Evolutionary conservation across 768 basidiomycete species (phyloP), one percentile per base, ranked within the genome.

Genomic region (Boletellus ananas): DNA sequence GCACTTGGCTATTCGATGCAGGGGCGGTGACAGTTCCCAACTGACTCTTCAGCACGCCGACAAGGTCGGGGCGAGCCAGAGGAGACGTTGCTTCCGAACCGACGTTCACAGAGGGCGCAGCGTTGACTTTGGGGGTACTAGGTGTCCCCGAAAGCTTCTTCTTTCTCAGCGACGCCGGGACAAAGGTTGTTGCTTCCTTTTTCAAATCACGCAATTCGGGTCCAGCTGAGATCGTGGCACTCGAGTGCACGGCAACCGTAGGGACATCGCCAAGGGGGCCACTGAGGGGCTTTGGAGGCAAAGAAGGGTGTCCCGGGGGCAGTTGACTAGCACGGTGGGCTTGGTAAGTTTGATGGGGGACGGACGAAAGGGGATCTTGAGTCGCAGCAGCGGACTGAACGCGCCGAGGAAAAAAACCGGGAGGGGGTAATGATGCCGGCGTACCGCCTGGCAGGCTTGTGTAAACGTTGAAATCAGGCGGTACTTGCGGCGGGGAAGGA

Each of bases 111-210:
- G 74, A 72, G 10, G 87, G 87, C 2, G 87, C 87, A 9, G 87
- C 83, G 57, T 88, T 80, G 29, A 88, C 61, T 54, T 72, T 78
- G 4, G 74, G 56, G 2, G 72, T 64, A 18, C 71, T 52, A 6
- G 73, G 51, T 21, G 58, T 59, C 12, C 70, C 58, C 4, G 65
- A 59, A 17, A 64, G 65, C 52, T 78, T 85, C 68, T 87, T 93
- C 41, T 90, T 81, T 68, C 90, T 91, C 45, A 95, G 70, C 3
- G 87, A 75, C 2, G 84, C 65, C 4, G 96, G 96, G 4, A 97
- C 81, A 60, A 99, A 98, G 0, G 89, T 83, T 1, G 92, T 95
- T 9, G 89, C 87, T 66, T 99, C 96, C 68, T 92, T 94, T 72
- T 94, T 92, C 53, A 98, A 75, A 69, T 99, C 92, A 13, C 95